phyloP scores from a whole-genome alignment of 176 grass and related monocot genomes.

The Rhynchospora tenuis region DNA sequence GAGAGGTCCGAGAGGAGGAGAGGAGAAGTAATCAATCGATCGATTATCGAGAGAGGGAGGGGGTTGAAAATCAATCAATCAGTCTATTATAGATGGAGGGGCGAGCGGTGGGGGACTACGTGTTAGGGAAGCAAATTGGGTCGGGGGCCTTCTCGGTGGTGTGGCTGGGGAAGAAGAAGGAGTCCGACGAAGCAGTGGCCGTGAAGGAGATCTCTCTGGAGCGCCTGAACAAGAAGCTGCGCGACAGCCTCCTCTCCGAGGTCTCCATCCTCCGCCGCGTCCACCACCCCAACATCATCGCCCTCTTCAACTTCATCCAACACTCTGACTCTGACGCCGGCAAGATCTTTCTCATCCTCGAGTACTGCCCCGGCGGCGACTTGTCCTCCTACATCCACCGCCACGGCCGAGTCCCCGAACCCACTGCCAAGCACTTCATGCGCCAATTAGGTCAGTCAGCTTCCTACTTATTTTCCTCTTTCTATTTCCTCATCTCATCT shows the following conservation, averaged over 20 bases:
- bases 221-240: conserved; percentile 71
- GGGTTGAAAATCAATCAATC: neutral
- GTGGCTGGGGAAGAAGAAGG: conserved; percentile 42
- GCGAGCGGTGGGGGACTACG: conserved; percentile 70
- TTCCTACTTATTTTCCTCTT: neutral
- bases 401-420: conserved; percentile 60
- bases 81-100: neutral
- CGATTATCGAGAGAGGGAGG: neutral
- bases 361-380: conserved; percentile 88
- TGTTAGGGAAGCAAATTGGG: conserved; percentile 55
- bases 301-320: conserved; percentile 59
- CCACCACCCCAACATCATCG: conserved; percentile 81
- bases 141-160: conserved; percentile 85
- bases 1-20: too few species aligned
- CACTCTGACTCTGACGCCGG: too few species aligned
- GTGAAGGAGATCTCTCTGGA: conserved; percentile 93
- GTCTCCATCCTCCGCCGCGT: conserved; percentile 79
- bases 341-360: conserved; percentile 87
- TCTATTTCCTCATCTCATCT: conserved; percentile 22
- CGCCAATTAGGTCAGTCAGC: conserved; percentile 84
- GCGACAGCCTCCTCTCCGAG: conserved; percentile 85
- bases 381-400: conserved; percentile 48
- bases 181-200: conserved; percentile 45
- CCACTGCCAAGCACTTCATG: conserved; percentile 81
- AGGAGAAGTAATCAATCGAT: conserved; percentile 22